Evolutionary conservation across 2,329 filamentous ascomycete genomes (phyloP), one percentile per base, ranked within the genome.

Genomic region (Teratosphaeria nubilosa): DNA sequence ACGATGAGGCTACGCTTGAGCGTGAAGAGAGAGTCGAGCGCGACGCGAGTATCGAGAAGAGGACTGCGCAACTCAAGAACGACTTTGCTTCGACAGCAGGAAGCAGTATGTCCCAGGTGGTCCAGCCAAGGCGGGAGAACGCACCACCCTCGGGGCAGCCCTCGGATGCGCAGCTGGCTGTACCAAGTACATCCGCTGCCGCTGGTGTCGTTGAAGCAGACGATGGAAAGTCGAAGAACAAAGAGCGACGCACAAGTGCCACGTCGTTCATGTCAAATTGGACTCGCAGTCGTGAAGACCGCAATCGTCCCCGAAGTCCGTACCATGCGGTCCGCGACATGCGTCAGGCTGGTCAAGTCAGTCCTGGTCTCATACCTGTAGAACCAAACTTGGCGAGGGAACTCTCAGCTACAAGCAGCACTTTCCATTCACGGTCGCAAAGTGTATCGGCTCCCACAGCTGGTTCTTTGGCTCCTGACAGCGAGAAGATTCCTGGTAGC

Each of bases 1-100:
- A 96, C 68, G 94, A 97, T 69, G 82, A 92, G 71, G 80, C 80
- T 61, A 88, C 87, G 0, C 79, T 95, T n/a, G 75, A 78, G 53
- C 76, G 82, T 3, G 82, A 86, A 69, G 71, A 80, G 56, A 78
- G 79, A 62, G 78, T 79, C 6, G 57, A 63, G 41, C 41, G 41
- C 41, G 41, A 48, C 20, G 16, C 41, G 20, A n/a, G 41, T 48
- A 48, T 48, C n/a, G 41, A 48, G 20, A 48, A 48, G 41, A 48
- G 41, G 41, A 48, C 16, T 22, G 41, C 41, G 7, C 41, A 48
- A 20, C 41, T 48, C 41, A 48, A 48, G 41, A 16, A 48, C 7
- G 41, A 48, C 41, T 48, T 48, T 20, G 41, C 41, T 20, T 48
- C 41, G 20, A 22, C 41, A 48, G 41, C 24, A 5, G 30, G 24